Base-by-base conservation (phyloP, 345 rosid genomes). In the Carallia brachiata region DNA sequence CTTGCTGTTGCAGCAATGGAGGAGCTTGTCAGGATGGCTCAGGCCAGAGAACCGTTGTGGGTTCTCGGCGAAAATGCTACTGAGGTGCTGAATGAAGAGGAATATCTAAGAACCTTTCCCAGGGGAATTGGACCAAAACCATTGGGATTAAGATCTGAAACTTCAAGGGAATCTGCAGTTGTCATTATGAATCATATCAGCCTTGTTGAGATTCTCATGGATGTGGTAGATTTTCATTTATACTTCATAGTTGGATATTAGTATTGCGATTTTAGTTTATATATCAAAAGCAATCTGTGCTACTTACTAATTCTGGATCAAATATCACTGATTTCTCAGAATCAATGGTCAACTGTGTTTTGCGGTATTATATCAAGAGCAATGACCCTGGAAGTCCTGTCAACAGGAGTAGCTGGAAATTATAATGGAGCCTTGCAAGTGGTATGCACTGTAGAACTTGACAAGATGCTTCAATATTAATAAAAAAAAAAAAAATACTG, bases 1-100 rank as follows among this genome's bases (percentile, higher is more conserved):
- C 86, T 91, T 32, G 98, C 97, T 0, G 93, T 91, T 60, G 93
- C 95, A 2, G 98, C 97, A 19, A 91, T 94, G 98, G 98, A 94
- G 71, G 98, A 94, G 70, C 87, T 94, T 18, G 74, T 88, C 70
- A 87, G 89, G 76, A 85, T 88, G 86, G 97, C 97, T 36, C 96
- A 86, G 57, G 79, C 86, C 52, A 85, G 88, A 60, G 92, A 87
- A 58, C 92, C 93, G 4, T 79, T 94, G 71, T 94, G 98, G 98
- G 69, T 81, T 75, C 61, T 77, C 0, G 77, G 75, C 0, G 91
- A 83, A 13, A 80, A 81, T 56, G 78, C 77, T 2, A 62, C 15
- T 27, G 95, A 90, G 73, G 48, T 79, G 23, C 82, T 94, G 7
- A 86, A 90, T 52, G 96, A 86, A 61, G 95, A 91, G 30, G 97